Percentiles rank a stretch among this genome's conserved stretches.
These are phyloP conservation scores for Arabidopsis arenosa DNA, from an alignment of 345 rosid species.

Conservation along the genomic window DNA sequence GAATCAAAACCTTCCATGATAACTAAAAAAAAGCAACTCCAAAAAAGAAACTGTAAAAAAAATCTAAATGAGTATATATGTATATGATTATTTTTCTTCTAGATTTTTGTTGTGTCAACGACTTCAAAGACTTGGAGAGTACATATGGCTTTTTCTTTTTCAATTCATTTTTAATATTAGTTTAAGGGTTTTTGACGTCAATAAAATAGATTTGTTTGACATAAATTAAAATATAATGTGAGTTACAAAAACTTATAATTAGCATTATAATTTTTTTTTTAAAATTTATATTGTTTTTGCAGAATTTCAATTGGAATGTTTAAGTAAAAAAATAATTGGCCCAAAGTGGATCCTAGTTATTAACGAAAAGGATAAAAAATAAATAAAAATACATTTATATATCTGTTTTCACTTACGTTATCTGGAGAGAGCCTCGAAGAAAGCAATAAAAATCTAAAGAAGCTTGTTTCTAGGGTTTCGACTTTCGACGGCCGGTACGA, in stretches of 20 bases:
- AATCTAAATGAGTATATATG: conserved; percentile 4
- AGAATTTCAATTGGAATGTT: not conserved
- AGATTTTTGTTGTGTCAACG: conserved; percentile 7
- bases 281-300: not conserved
- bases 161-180: no score
- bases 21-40: not conserved
- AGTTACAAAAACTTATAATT: no score
- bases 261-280: no score
- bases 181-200: no score
- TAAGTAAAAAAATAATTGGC: not conserved
- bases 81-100: not conserved
- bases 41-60: not conserved
- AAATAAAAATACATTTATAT: not conserved
- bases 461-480: conserved; percentile 37
- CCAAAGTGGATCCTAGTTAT: not conserved
- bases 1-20: conserved; percentile 30
- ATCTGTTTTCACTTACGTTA: not conserved
- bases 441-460: conserved; percentile 11
- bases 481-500: conserved; percentile 28
- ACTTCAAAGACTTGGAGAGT: not conserved
- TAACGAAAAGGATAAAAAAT: not conserved
- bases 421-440: conserved; percentile 32
- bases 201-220: no score
- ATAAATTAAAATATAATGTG: no score
- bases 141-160: no score